These are phyloP conservation scores for Sechiopsis laciniata DNA, from an alignment of 306 rosid species.

Conservation along the genomic window DNA sequence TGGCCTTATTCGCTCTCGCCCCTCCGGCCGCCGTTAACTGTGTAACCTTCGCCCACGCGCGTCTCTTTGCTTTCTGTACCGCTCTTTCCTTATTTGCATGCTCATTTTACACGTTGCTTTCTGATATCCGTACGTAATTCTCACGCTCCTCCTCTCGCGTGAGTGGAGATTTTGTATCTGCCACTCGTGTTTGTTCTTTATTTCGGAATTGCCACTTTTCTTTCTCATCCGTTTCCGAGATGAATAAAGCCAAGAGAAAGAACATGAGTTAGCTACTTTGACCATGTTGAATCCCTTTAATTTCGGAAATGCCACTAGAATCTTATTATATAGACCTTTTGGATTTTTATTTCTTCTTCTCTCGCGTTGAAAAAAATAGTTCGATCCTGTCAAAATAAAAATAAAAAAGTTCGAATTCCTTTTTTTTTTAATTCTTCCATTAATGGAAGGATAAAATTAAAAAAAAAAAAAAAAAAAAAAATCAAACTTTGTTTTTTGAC, in stretches of 20 bases:
- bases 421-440: too few relatives aligned
- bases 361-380: too few relatives aligned
- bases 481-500: too few relatives aligned
- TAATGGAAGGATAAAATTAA: too few relatives aligned
- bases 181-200: neutral
- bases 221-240: neutral
- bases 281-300: neutral
- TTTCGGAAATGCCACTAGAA: conserved; percentile 11
- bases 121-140: neutral
- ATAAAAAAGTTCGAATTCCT: too few relatives aligned
- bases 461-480: too few relatives aligned
- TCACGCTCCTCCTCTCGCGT: neutral
- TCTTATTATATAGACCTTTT: too few relatives aligned
- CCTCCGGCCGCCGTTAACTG: conserved; percentile 62
- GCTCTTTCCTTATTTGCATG: neutral
- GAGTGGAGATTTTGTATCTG: neutral
- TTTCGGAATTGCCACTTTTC: conserved; percentile 1
- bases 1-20: conserved; percentile 31
- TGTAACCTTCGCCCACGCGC: conserved; percentile 32
- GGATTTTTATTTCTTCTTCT: too few relatives aligned
- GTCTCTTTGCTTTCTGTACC: neutral
- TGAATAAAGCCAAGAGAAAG: neutral
- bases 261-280: neutral
- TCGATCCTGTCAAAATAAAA: too few relatives aligned
- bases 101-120: neutral